Base-by-base conservation (phyloP, 164 flowering plant species). In the Dillenia suffruticosa region DNA sequence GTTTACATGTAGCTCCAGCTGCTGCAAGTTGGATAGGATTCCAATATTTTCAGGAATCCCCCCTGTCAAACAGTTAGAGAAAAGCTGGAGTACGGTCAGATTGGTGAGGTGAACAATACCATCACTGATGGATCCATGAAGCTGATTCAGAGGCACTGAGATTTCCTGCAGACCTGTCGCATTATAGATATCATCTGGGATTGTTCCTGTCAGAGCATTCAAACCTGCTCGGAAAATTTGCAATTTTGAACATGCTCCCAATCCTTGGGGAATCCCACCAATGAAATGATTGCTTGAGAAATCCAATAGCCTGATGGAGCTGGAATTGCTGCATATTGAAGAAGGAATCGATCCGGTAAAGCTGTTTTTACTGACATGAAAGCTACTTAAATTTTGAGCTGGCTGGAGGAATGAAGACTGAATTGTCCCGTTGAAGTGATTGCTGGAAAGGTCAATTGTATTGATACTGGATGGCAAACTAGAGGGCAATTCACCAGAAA, bases 291-390 rank as follows among this genome's bases (percentile, higher is more conserved):
- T 84, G 68, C 9, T 17, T 49, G 92, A 81, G 73, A 84, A 76
- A 70, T 86, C 92, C 57, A 84, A 61, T 12, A 59, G 19, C 10
- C 43, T 58, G 61, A 78, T 17, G 12, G 58, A n/a, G 32, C 52
- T 19, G n/a, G 69, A 66, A 11, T 45, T 55, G 15, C 13, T 15
- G 65, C 88, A 84, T 51, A 79, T 65, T 40, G 70, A 57, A 5
- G 76, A 56, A 12, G 87, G 88, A 24, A 84, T 63, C 1, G 65
- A 43, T 24, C 87, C 89, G 4, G 65, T 46, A 57, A 86, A 81
- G 65, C 69, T 64, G 65, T 83, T 86, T 65, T 75, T 74, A 77
- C 91, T 82, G 47, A 74, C 65, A 68, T 86, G 70, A 56, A 86
- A 72, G 22, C 32, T 58, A 4, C 57, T 70, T 68, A 86, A 66